Evolutionary conservation across 345 rosid genomes (phyloP).

Genomic region (Moringa oleifera): DNA sequence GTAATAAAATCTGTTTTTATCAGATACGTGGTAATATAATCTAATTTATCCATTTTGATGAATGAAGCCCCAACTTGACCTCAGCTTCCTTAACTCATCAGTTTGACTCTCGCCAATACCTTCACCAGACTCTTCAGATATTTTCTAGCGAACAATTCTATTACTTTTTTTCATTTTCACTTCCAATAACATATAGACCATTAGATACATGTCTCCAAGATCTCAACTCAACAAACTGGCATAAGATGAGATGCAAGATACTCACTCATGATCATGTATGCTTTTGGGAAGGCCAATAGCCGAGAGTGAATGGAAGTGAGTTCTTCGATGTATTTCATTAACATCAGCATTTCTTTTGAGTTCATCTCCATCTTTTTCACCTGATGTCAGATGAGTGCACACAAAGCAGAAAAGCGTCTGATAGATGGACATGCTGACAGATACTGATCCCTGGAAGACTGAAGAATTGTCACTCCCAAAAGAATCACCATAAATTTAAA

Average conservation of each 20-base stretch:
- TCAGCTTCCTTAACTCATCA: too few species aligned
- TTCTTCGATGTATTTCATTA: slow-evolving; percentile 76
- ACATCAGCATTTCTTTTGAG: slow-evolving; percentile 86
- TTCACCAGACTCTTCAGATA: too few species aligned
- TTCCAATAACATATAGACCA: too few species aligned
- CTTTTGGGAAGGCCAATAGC: slow-evolving; percentile 62
- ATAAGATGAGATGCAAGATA: slow-evolving; percentile 11
- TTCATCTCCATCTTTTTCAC: slow-evolving; percentile 90
- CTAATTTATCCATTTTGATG: too few species aligned
- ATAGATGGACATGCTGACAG: slow-evolving; percentile 91
- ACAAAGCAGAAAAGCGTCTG: slow-evolving; percentile 85
- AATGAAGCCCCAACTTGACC: too few species aligned
- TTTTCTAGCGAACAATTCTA: too few species aligned
- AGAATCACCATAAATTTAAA: neutral
- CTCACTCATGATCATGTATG: slow-evolving; percentile 83
- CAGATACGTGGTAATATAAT: too few species aligned
- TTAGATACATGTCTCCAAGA: neutral
- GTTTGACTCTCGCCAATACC: too few species aligned
- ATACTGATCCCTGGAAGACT: slow-evolving; percentile 73
- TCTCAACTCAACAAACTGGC: neutral
- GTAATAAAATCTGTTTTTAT: too few species aligned
- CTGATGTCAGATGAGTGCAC: slow-evolving; percentile 81
- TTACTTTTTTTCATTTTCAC: too few species aligned
- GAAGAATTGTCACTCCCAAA: slow-evolving; percentile 4
- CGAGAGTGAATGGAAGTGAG: slow-evolving; percentile 54